Base-by-base conservation (phyloP, 1,284 basidiomycete genomes). In the Melampsora americana region DNA sequence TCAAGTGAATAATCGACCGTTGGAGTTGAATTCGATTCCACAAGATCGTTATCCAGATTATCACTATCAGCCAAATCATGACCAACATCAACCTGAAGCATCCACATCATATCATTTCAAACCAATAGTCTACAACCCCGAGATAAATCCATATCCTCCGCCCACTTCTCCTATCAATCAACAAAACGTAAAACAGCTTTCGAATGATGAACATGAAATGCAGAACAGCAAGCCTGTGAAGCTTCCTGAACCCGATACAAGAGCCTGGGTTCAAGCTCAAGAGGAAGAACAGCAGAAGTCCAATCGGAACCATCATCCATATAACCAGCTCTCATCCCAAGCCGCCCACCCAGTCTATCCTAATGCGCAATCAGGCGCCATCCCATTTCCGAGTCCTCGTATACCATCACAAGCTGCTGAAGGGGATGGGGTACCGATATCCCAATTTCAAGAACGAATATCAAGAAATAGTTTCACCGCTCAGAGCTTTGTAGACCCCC, bases 81-180 rank as follows among this genome's bases (percentile, higher is more conserved):
- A 53, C 50, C 50, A 53, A 53, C 18, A 53, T 18, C 50, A 18
- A 20, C 50, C 50, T 23, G 50, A 53, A 53, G 18, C 50, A 2
- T 53, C 50, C 5, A 53, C 50, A 53, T 53, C 50, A 53, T 53
- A 53, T 23, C 18, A 18, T 18, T 53, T 53, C 5, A 72, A 64
- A 39, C 69, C 69, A 30, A n/a, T 72, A 50, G 61, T 72, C 46
- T 72, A 72, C 62, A 60, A 72, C 39, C 69, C 69, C 0, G 62
- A 72, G 18, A 72, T 62, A 60, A 72, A 72, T 50, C 69, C 69
- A 14, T 72, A 72, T 39, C 69, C 69, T n/a, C 69, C 69, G 46
- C 69, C 69, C 11, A 60, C 48, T 53, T 18, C 50, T 23, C 50
- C 16, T 18, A 23, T 53, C 50, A 23, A 53, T 23, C 50, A 53